Evolutionary conservation across 352 stramenopile genomes (phyloP).

Genomic region (Phytopythium oedochilum): DNA sequence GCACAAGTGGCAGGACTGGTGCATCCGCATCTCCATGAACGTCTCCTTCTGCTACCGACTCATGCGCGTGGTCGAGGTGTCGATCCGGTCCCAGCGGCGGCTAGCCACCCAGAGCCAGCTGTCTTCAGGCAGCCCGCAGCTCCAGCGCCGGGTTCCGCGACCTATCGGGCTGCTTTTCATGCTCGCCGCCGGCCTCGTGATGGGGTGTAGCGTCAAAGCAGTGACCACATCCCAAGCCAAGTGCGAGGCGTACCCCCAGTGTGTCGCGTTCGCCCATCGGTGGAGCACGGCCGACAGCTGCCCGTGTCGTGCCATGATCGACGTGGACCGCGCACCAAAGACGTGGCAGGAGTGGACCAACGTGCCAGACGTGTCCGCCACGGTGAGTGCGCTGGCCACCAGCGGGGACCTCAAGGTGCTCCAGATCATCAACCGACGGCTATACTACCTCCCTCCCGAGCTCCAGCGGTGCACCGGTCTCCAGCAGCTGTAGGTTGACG

Average conservation of each 20-base stretch:
- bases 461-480: slow-evolving; percentile 1
- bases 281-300: slow-evolving; percentile 9
- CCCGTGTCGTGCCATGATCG: slow-evolving; percentile 22
- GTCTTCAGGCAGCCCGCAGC: neutral
- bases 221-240: slow-evolving; percentile 3
- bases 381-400: neutral
- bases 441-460: neutral
- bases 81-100: slow-evolving; percentile 4
- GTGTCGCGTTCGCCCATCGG: slow-evolving; percentile 17
- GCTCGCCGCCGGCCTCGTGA: slow-evolving; percentile 5
- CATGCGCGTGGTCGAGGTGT: slow-evolving; percentile 16
- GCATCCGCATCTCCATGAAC: slow-evolving; percentile 23
- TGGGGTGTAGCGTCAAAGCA: slow-evolving; percentile 14
- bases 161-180: slow-evolving; percentile 7
- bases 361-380: neutral
- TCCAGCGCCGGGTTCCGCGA: slow-evolving; percentile 9
- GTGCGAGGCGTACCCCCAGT: slow-evolving; percentile 13
- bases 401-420: slow-evolving; percentile 6
- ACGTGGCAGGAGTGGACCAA: slow-evolving; percentile 11
- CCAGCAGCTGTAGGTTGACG: slow-evolving; percentile 4
- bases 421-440: slow-evolving; percentile 6
- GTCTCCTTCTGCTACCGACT: slow-evolving; percentile 30
- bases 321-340: slow-evolving; percentile 5
- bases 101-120: neutral
- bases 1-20: slow-evolving; percentile 11